A percentile compares a stretch with the other conserved stretches of the same genome.
Evolutionary conservation across 352 stramenopile species (phyloP).

Genomic region (Pythium aristosporum): DNA sequence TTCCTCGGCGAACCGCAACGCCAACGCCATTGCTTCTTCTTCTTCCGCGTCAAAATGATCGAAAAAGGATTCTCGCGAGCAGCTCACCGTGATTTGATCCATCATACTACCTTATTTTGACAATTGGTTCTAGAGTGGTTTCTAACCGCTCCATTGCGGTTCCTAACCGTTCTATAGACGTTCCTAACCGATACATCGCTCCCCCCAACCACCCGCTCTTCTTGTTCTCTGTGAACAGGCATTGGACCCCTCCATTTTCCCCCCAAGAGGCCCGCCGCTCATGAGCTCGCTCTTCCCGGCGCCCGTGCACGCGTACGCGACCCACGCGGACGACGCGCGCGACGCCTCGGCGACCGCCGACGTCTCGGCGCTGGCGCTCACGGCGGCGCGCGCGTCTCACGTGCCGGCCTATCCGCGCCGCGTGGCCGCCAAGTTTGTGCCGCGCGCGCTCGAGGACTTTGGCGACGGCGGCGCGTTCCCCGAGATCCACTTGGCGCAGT

Average conservation of each 20-base stretch:
- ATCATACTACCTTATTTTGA: neutral
- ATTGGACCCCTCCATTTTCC: too few species aligned
- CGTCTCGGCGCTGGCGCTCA: neutral
- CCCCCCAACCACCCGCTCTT: conserved; percentile 20
- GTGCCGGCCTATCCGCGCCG: conserved; percentile 63
- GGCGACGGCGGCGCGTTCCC: conserved; percentile 97
- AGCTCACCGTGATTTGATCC: conserved; percentile 4
- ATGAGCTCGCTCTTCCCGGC: conserved; percentile 80
- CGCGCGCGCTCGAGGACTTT: conserved; percentile 87
- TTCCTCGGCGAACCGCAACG: conserved; percentile 36
- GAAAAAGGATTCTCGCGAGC: neutral
- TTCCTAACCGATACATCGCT: conserved; percentile 3
- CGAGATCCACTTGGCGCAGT: conserved; percentile 98
- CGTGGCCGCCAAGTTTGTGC: conserved; percentile 56
- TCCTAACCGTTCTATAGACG: neutral
- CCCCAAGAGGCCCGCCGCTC: neutral
- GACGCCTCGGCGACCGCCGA: neutral
- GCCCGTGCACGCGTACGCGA: conserved; percentile 72
- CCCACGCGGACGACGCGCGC: conserved; percentile 41
- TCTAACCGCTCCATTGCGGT: neutral
- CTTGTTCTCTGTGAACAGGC: neutral
- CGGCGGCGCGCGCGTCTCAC: conserved; percentile 2
- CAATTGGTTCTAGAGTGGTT: neutral
- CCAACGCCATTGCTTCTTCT: conserved; percentile 26
- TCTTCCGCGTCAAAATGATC: neutral